Evolutionary conservation across 1,284 basidiomycete species (phyloP), one percentile per base, ranked within the genome.

Genomic region (Cryptococcus sp.): DNA sequence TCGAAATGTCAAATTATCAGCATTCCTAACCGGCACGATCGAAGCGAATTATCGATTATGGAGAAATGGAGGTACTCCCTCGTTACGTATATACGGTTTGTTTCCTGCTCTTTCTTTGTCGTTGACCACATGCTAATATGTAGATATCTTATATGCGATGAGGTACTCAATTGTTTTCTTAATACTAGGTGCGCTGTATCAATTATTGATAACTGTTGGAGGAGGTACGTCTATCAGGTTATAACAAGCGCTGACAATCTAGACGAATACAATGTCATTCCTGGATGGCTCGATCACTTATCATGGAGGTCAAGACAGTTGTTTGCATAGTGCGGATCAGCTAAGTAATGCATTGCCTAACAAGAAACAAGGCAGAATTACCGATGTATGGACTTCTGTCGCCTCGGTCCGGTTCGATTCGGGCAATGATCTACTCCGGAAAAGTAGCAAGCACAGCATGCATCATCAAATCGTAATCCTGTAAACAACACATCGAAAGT

Each of bases 241-340:
- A 24, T 25, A n/a, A 22, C 24, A 43, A n/a, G n/a, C 24, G 24
- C 36, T 44, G 31, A 36, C 21, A 21, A 18, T 25, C 3, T 51
- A 72, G 69, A 66, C 24, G 44, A 68, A 52, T 70, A 62, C 57
- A 60, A 72, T 51, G 58, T 70, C 34, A 52, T 74, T 19, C 69
- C 69, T 14, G 45, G 53, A 22, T 49, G 61, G 11, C 47, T 70
- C 36, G 57, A 64, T 46, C 46, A 55, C 36, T 48, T 69, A 2
- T 55, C 52, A 21, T 64, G 62, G 60, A 53, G 46, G 32, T 32
- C 46, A 43, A 36, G 3, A 22, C 23, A 40, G 44, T 36, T 23
- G 19, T 9, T 9, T 9, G 32, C 32, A n/a, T n/a, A n/a, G n/a
- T n/a, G n/a, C n/a, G n/a, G n/a, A n/a, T n/a, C n/a, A n/a, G n/a